phyloP scores from a whole-genome alignment of 495 filamentous ascomycete species.

The Tuber melanosporum region DNA sequence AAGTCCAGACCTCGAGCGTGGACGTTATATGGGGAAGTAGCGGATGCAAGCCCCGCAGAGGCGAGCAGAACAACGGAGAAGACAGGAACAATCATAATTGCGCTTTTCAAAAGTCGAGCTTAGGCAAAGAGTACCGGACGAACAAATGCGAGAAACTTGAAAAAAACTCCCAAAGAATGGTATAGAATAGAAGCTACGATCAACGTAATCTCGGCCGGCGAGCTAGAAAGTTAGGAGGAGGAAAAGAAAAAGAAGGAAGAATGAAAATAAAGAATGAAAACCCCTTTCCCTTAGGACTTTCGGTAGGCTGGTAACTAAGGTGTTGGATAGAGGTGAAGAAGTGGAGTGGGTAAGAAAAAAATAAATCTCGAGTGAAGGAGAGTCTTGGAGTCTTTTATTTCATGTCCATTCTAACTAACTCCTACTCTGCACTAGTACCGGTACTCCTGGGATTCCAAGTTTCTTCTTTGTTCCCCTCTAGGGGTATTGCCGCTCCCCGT shows the following conservation, averaged over 20 bases:
- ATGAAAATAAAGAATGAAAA: conserved; percentile 35
- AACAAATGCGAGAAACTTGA: conserved; percentile 14
- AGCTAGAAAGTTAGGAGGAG: conserved; percentile 15
- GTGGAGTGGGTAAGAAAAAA: conserved; percentile 19
- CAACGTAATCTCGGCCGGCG: conserved; percentile 43
- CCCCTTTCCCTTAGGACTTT: conserved; percentile 29
- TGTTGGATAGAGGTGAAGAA: conserved; percentile 31
- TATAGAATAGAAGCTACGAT: conserved; percentile 34
- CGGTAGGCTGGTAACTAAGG: conserved; percentile 19
- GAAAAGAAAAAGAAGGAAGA: conserved; percentile 26
- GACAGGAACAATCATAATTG: conserved; percentile 35
- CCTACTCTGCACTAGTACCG: background rate
- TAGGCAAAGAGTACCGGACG: conserved; percentile 2
- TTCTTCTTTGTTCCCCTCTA: conserved; percentile 1
- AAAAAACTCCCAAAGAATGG: conserved; percentile 12
- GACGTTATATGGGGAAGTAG: conserved; percentile 25
- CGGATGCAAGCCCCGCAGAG: conserved; percentile 27
- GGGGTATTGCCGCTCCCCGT: background rate
- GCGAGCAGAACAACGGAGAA: conserved; percentile 32
- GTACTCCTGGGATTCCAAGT: conserved; percentile 1
- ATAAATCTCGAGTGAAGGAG: conserved; percentile 14
- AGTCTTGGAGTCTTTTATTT: conserved; percentile 6
- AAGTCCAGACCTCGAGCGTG: conserved; percentile 14
- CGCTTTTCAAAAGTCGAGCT: conserved; percentile 8
- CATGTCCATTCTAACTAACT: background rate